Percentiles rank a stretch among this genome's conserved stretches.
These are phyloP conservation scores for Pyrrhoderma noxium DNA, from an alignment of 1,284 basidiomycete genomes.

Conservation along the genomic window DNA sequence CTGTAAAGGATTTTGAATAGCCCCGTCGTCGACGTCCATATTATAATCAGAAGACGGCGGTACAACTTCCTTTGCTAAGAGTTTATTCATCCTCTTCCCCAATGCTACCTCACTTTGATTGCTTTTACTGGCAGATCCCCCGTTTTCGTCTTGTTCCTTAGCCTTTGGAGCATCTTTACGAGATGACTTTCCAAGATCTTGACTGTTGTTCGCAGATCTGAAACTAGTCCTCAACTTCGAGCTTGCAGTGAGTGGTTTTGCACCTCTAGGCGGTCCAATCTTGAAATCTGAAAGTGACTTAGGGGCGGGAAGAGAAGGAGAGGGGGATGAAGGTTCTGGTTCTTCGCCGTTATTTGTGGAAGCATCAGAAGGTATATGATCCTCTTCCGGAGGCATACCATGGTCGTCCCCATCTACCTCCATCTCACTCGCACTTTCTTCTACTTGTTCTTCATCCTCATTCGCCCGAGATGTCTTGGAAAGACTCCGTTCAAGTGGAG, in stretches of 20 bases:
- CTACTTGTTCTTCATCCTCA: slow-evolving; percentile 14
- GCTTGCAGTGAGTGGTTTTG: not conserved
- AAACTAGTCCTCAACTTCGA: not conserved
- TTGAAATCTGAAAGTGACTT: slow-evolving; percentile 7
- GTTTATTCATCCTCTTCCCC: not conserved
- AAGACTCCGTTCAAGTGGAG: too few relatives aligned
- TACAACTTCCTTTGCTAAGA: not conserved
- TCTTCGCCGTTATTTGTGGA: slow-evolving; percentile 18
- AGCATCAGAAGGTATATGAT: not conserved
- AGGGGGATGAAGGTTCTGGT: slow-evolving; percentile 19
- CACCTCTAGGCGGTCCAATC: not conserved
- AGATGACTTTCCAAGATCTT: not conserved
- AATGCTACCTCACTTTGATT: too few relatives aligned
- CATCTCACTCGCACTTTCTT: not conserved
- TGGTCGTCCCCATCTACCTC: not conserved
- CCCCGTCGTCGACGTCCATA: slow-evolving; percentile 5
- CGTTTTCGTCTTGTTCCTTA: too few relatives aligned
- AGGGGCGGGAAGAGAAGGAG: slow-evolving; percentile 1
- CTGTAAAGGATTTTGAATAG: not conserved
- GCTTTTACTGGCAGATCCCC: too few relatives aligned
- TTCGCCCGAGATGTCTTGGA: too few relatives aligned
- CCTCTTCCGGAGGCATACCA: not conserved
- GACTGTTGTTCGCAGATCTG: not conserved
- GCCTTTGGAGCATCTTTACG: too few relatives aligned
- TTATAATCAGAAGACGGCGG: not conserved